Evolutionary conservation across 345 rosid species (phyloP).

Genomic region (Atalantia buxifolia): DNA sequence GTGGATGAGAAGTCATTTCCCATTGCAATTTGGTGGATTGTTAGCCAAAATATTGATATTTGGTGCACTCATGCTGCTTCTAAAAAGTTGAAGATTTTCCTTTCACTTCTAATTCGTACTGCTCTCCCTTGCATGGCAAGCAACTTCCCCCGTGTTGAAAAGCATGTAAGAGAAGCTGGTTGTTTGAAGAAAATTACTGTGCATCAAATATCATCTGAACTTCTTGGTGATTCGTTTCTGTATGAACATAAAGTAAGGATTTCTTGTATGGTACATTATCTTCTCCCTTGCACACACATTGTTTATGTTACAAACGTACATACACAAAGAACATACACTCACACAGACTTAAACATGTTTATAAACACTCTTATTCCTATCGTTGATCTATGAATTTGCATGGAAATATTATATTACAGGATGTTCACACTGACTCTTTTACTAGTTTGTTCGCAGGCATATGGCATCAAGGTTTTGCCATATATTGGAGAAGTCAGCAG

Average conservation of each 20-base stretch:
- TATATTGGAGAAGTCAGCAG: conserved; percentile 46
- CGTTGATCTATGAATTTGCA: neutral
- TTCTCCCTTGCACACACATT: neutral
- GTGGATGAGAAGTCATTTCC: conserved; percentile 54
- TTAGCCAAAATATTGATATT: conserved; percentile 71
- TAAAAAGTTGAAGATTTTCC: conserved; percentile 60
- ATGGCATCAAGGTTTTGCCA: conserved; percentile 59
- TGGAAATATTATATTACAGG: conserved; percentile 2
- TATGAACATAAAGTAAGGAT: conserved; percentile 47
- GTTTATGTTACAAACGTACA: too few species aligned
- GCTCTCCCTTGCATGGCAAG: conserved; percentile 40
- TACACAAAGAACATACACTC: neutral
- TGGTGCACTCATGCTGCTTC: conserved; percentile 70
- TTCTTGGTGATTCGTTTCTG: conserved; percentile 55
- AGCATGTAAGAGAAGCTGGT: conserved; percentile 27
- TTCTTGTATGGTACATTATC: neutral
- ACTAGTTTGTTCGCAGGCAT: conserved; percentile 89
- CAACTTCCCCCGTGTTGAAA: conserved; percentile 22
- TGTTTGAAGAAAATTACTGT: conserved; percentile 34
- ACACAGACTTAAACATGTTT: neutral
- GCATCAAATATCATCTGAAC: conserved; percentile 54
- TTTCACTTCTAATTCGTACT: conserved; percentile 49
- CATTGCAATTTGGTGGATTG: conserved; percentile 67
- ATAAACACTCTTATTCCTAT: neutral
- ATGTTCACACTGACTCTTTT: conserved; percentile 25